Evolutionary conservation across 352 stramenopile species (phyloP).

Genomic region (Pythium biforme): DNA sequence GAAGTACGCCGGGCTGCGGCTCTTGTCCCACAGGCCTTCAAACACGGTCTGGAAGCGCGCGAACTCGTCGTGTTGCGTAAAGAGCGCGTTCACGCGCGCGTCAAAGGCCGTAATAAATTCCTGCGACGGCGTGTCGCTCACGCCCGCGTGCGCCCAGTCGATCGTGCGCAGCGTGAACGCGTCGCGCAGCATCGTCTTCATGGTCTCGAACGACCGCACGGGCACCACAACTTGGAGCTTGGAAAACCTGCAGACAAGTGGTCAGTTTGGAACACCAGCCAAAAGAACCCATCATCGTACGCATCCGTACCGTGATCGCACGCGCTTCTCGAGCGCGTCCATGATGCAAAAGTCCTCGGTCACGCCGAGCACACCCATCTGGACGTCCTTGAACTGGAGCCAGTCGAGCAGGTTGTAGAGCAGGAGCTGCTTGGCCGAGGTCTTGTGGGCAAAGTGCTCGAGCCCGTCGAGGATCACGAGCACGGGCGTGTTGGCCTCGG

Average conservation of each 20-base stretch:
- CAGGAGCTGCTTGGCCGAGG: conserved; percentile 72
- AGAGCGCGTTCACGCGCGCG: conserved; percentile 35
- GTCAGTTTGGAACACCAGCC: too few species aligned
- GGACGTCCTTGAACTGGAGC: conserved; percentile 78
- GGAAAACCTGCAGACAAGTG: conserved; percentile 50
- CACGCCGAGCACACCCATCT: conserved; percentile 80
- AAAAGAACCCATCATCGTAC: too few species aligned
- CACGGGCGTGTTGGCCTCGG: conserved; percentile 47
- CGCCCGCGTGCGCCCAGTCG: conserved; percentile 29
- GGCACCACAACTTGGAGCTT: conserved; percentile 78
- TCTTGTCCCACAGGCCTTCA: conserved; percentile 81
- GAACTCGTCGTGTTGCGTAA: conserved; percentile 32
- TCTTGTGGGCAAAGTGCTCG: conserved; percentile 70
- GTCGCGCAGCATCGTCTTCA: conserved; percentile 43
- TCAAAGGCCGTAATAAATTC: conserved; percentile 48
- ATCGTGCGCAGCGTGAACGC: conserved; percentile 41
- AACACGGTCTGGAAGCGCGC: conserved; percentile 49
- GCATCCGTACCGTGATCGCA: conserved; percentile 55
- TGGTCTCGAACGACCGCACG: conserved; percentile 49
- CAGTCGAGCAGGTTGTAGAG: conserved; percentile 87
- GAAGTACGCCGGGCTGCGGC: conserved; percentile 56
- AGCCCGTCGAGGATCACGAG: conserved; percentile 74
- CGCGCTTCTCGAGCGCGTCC: conserved; percentile 79
- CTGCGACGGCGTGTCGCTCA: conserved; percentile 18
- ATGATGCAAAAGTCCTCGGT: conserved; percentile 81